phyloP scores from a whole-genome alignment of 139 green algal species.

The Closterium sp. region DNA sequence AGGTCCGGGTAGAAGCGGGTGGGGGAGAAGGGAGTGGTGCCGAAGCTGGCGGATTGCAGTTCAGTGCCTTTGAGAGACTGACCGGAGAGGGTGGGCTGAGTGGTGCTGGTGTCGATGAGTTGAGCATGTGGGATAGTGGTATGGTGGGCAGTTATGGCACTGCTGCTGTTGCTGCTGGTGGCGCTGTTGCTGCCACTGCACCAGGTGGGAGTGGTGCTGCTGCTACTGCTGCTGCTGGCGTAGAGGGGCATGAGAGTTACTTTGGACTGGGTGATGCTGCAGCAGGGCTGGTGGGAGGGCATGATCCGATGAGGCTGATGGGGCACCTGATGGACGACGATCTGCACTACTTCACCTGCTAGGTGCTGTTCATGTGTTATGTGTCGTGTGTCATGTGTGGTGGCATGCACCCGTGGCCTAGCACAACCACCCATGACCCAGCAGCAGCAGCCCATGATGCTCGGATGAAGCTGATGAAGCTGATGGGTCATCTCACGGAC shows the following conservation, averaged over 20 bases:
- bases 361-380: too few relatives aligned
- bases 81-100: background rate
- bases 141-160: background rate
- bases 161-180: background rate
- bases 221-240: background rate
- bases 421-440: too few relatives aligned
- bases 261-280: background rate
- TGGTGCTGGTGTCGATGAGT: background rate
- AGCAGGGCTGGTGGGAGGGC: background rate
- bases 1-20: background rate
- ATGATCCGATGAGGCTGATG: background rate
- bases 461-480: too few relatives aligned
- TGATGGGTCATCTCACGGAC: background rate
- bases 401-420: too few relatives aligned
- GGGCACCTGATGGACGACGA: background rate
- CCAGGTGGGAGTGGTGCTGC: background rate
- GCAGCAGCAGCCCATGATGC: too few relatives aligned
- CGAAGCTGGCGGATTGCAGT: background rate
- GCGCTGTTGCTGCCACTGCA: too few relatives aligned
- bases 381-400: too few relatives aligned
- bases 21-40: background rate
- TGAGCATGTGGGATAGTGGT: background rate
- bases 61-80: background rate
- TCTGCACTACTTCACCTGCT: background rate
- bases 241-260: background rate